phyloP scores from a whole-genome alignment of 768 basidiomycete genomes.

The Russula vinacea region DNA sequence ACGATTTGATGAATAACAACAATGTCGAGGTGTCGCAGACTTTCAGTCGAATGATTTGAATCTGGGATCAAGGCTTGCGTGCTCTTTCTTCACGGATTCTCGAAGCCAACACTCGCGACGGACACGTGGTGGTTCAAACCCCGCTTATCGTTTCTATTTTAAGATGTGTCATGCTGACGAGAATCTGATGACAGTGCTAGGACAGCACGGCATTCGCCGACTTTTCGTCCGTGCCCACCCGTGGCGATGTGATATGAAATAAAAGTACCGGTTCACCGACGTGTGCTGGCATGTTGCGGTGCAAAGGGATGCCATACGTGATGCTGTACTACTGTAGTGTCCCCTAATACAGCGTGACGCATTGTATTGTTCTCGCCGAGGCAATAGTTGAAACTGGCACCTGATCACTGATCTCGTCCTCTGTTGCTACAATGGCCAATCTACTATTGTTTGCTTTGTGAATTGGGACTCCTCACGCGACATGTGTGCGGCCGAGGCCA shows the following conservation, averaged over 20 bases:
- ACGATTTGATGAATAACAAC: not conserved
- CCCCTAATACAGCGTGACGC: not conserved
- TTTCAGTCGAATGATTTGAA: not conserved
- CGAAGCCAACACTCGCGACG: not conserved
- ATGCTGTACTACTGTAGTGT: not conserved
- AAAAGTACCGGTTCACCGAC: not conserved
- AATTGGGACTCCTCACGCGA: not conserved
- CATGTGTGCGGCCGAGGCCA: not conserved
- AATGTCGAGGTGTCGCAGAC: not conserved
- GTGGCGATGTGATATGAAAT: not conserved
- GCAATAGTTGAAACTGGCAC: not conserved
- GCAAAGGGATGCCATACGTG: not conserved
- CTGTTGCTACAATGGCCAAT: not conserved
- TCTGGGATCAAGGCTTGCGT: not conserved
- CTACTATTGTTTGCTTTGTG: not conserved
- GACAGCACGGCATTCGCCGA: not conserved
- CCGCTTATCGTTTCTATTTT: not conserved
- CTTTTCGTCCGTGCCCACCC: not conserved
- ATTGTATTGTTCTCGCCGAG: not conserved
- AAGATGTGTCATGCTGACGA: not conserved
- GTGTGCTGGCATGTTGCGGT: not conserved
- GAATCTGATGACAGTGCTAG: not conserved
- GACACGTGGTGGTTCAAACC: not conserved
- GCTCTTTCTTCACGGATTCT: not conserved
- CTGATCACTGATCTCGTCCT: not conserved